Evolutionary conservation across 2,329 filamentous ascomycete genomes (phyloP).

Genomic region (Pseudogymnoascus sp.): DNA sequence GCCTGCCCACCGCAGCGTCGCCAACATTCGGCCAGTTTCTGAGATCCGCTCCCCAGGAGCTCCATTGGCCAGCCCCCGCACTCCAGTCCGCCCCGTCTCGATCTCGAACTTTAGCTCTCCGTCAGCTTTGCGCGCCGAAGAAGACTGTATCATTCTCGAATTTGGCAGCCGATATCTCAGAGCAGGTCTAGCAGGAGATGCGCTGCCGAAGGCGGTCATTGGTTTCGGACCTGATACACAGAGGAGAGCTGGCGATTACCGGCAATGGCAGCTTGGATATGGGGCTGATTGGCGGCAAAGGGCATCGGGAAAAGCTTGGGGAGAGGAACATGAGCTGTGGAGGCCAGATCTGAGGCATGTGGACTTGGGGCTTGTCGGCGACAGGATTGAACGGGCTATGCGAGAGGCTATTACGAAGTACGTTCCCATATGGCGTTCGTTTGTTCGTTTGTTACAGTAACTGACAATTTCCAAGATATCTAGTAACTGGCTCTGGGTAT

Average conservation of each 20-base stretch:
- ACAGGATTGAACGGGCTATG: constrained; percentile 78
- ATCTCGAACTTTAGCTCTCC: constrained; percentile 49
- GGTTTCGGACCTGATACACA: constrained; percentile 69
- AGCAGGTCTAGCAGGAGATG: constrained; percentile 81
- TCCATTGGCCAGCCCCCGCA: constrained; percentile 47
- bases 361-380: constrained; percentile 73
- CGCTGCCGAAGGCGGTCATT: constrained; percentile 62
- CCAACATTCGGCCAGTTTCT: constrained; percentile 42
- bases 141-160: constrained; percentile 79
- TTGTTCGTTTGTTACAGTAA: constrained; percentile 10
- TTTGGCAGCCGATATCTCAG: constrained; percentile 71
- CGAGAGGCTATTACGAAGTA: constrained; percentile 77
- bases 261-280: constrained; percentile 56
- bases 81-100: constrained; percentile 46
- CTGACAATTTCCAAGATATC: constrained; percentile 37
- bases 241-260: constrained; percentile 73
- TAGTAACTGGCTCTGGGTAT: constrained; percentile 68
- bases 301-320: constrained; percentile 49
- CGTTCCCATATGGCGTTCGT: constrained; percentile 31
- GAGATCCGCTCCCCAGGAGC: constrained; percentile 17
- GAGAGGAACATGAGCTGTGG: constrained; percentile 67
- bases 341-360: constrained; percentile 62
- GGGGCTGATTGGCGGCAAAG: constrained; percentile 41
- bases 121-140: constrained; percentile 62
- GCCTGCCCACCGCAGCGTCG: constrained; percentile 51